These are phyloP conservation scores for Abrus precatorius DNA, from an alignment of 306 rosid genomes.

Conservation along the genomic window DNA sequence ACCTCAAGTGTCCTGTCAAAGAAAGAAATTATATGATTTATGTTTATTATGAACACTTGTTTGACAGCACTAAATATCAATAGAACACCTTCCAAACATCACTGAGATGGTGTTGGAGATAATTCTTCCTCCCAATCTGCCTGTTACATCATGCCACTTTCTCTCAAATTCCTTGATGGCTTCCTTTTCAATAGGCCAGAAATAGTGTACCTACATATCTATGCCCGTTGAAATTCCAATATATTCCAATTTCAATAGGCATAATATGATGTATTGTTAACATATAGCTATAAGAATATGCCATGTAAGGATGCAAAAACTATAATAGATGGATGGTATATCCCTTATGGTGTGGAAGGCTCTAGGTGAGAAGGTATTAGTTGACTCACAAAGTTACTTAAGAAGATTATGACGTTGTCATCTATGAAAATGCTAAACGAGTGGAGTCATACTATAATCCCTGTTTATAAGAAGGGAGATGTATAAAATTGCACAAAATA, in stretches of 20 bases:
- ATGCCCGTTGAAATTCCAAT: constrained; percentile 38
- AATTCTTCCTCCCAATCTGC: constrained; percentile 64
- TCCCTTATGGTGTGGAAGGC: no score
- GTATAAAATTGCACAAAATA: not conserved
- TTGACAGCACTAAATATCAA: constrained; percentile 36
- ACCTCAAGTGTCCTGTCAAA: constrained; percentile 77
- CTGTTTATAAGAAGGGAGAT: not conserved
- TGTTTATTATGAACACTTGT: constrained; percentile 25
- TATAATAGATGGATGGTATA: not conserved
- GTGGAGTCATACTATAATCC: no score
- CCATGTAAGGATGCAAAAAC: not conserved
- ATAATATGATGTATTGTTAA: constrained; percentile 16
- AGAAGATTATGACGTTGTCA: no score
- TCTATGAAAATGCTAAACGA: no score
- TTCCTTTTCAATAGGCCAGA: constrained; percentile 75
- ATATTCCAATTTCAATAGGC: constrained; percentile 32
- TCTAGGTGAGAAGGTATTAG: no score
- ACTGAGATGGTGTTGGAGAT: constrained; percentile 67
- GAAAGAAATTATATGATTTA: constrained; percentile 39
- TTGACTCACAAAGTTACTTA: no score
- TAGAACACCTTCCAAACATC: constrained; percentile 92
- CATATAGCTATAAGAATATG: constrained; percentile 38
- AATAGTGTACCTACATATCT: constrained; percentile 72
- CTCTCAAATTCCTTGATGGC: constrained; percentile 68
- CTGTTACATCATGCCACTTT: constrained; percentile 74